phyloP scores from a whole-genome alignment of 352 stramenopile genomes.

The Globisporangium cystogenes region DNA sequence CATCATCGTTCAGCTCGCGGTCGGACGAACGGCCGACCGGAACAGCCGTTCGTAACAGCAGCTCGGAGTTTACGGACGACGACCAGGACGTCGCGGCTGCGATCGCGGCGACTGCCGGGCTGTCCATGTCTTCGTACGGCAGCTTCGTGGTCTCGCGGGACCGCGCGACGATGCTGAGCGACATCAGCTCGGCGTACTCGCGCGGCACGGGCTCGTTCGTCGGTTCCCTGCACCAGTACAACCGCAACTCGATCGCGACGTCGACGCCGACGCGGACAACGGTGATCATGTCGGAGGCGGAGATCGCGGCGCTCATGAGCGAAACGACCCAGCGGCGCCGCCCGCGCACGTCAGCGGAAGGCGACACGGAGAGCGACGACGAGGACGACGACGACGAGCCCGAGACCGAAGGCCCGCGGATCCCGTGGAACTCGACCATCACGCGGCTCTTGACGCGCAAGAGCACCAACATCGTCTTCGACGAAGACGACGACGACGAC shows the following conservation, averaged over 20 bases:
- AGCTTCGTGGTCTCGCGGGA: conserved; percentile 21
- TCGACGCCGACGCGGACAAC: conserved; percentile 13
- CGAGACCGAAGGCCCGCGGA: conserved; percentile 29
- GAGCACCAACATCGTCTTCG: conserved; percentile 52
- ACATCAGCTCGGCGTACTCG: conserved; percentile 5
- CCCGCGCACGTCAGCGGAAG: conserved; percentile 6
- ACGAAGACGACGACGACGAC: conserved; percentile 46
- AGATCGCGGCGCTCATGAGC: conserved; percentile 8
- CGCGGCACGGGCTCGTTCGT: conserved; percentile 15
- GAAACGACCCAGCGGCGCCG: conserved; percentile 3
- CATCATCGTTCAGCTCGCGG: not conserved
- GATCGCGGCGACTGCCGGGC: conserved; percentile 11
- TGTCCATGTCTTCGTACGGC: conserved; percentile 14
- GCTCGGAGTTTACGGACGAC: conserved; percentile 2
- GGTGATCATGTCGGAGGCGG: conserved; percentile 11
- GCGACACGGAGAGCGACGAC: conserved; percentile 15
- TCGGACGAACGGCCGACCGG: conserved; percentile 4
- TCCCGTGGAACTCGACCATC: conserved; percentile 36
- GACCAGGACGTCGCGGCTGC: conserved; percentile 13
- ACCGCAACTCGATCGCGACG: conserved; percentile 17
- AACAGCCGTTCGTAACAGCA: not conserved
- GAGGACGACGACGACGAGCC: conserved; percentile 26
- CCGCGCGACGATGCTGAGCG: conserved; percentile 27
- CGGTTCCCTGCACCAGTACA: conserved; percentile 14
- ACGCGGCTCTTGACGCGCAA: conserved; percentile 37